Percentiles rank a stretch among this genome's conserved stretches.
These are phyloP conservation scores for Colletotrichum echinochloae DNA, from an alignment of 2,329 filamentous ascomycete genomes.

Conservation along the genomic window DNA sequence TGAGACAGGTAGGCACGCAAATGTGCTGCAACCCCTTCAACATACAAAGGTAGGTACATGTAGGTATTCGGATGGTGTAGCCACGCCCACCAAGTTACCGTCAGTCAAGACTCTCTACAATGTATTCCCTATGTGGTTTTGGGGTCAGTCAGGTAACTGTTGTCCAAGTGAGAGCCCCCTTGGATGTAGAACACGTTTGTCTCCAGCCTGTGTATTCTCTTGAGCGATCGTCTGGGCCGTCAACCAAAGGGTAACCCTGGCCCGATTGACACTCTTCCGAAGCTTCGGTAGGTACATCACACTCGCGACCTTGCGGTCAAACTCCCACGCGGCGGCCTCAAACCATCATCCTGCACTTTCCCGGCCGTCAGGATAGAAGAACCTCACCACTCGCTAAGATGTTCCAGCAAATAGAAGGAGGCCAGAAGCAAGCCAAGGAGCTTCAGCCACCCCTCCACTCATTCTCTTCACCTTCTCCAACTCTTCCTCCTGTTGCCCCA, in stretches of 20 bases:
- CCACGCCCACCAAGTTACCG: background rate
- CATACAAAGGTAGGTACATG: too few relatives aligned
- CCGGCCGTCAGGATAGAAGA: background rate
- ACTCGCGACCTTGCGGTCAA: background rate
- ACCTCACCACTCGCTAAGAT: background rate
- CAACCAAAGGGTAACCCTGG: background rate
- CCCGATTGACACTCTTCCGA: background rate
- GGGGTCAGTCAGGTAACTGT: background rate
- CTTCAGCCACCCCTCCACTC: slow-evolving; percentile 11
- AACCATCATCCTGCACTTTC: slow-evolving; percentile 19
- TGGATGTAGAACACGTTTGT: background rate
- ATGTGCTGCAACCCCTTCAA: background rate
- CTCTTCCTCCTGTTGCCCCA: background rate
- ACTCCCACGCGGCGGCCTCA: slow-evolving; percentile 7
- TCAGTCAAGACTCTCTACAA: background rate
- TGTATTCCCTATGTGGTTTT: background rate
- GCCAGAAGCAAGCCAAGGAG: background rate
- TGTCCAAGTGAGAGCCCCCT: background rate
- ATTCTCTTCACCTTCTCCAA: slow-evolving; percentile 6
- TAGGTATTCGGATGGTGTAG: background rate
- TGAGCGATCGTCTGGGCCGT: background rate
- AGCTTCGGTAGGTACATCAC: background rate
- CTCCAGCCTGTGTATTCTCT: background rate
- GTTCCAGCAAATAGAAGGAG: background rate
- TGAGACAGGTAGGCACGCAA: too few relatives aligned